Evolutionary conservation across 148 eudicot genomes (phyloP), one percentile per base, ranked within the genome.

Genomic region (Rhododendron molle): DNA sequence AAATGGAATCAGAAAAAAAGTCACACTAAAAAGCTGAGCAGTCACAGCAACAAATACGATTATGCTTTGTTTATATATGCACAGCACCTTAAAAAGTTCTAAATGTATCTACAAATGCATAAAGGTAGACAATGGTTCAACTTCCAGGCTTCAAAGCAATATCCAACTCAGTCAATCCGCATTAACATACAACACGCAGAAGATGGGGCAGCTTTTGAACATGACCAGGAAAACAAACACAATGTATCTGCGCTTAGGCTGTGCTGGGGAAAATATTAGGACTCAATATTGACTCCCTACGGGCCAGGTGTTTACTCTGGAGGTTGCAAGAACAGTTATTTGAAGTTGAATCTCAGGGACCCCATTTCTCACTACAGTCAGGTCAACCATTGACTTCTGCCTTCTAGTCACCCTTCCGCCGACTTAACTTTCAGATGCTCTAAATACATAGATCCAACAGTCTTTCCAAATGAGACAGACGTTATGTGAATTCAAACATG

Each of bases 151-250:
- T 65, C 50, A 32, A 76, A 46, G 26, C 52, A 50, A 43, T 28
- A 85, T 77, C 74, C 34, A 78, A 85, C 65, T 76, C 36, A 38
- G 65, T 44, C 46, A 9, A n/a, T 62, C 81, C 58, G 1, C 54
- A 78, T 54, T 50, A 80, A 15, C n/a, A 50, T 28, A 28, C 62
- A 80, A 50, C 56, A 83, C 34, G 76, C 32, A 77, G 40, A 8
- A 32, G 49, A 79, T 38, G 2, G 28, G 58, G 40, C 15, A 8
- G 28, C 80, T 85, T 60, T 67, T 18, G 52, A n/a, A 58, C 34
- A 40, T 81, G 71, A 81, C 38, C 72, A 80, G 56, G 74, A 36
- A 80, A 81, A 86, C 36, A 36, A 81, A 81, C 77, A 85, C 7
- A 56, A 26, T 62, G 21, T 34, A 32, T 46, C 74, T 9, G 6